Percentiles rank a stretch among this genome's conserved stretches.
These are phyloP conservation scores for Sporothrix pseudoabietina DNA, from an alignment of 2,329 filamentous ascomycete genomes.

Conservation along the genomic window DNA sequence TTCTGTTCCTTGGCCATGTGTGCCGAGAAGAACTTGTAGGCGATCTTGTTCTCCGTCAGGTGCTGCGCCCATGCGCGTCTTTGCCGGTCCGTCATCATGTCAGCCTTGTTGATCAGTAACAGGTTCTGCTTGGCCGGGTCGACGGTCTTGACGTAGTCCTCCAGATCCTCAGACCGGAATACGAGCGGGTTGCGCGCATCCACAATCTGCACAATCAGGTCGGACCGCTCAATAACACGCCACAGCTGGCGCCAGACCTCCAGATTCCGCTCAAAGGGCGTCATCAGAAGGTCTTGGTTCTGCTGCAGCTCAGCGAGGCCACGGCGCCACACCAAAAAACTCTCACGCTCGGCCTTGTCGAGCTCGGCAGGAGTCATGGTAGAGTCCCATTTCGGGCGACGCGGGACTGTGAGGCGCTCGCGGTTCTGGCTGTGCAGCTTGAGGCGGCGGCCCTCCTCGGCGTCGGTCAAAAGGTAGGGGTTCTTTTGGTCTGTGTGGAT, in stretches of 20 bases:
- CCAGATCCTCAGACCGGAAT: constrained; percentile 91
- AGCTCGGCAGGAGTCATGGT: constrained; percentile 81
- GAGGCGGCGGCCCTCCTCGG: constrained; percentile 76
- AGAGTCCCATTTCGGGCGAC: constrained; percentile 85
- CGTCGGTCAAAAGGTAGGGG: constrained; percentile 82
- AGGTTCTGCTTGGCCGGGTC: constrained; percentile 82
- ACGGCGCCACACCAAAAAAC: constrained; percentile 83
- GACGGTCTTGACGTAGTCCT: constrained; percentile 91
- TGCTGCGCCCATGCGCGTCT: constrained; percentile 82
- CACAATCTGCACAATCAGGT: constrained; percentile 96
- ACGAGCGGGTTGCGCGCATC: constrained; percentile 93
- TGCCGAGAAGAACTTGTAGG: constrained; percentile 96
- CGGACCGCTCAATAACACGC: constrained; percentile 96
- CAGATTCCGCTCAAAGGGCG: constrained; percentile 93
- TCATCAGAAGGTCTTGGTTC: constrained; percentile 92
- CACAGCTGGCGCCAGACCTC: constrained; percentile 98
- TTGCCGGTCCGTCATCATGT: constrained; percentile 94
- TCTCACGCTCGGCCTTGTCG: constrained; percentile 75
- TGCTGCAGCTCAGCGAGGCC: constrained; percentile 91
- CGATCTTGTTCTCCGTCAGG: constrained; percentile 76
- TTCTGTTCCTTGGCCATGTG: constrained; percentile 86
- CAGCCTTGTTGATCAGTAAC: constrained; percentile 94
- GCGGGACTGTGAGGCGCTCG: constrained; percentile 79
- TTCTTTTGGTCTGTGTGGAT: constrained; percentile 97
- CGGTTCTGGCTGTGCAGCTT: constrained; percentile 83